phyloP scores from a whole-genome alignment of 345 rosid species.

The Angophora floribunda region DNA sequence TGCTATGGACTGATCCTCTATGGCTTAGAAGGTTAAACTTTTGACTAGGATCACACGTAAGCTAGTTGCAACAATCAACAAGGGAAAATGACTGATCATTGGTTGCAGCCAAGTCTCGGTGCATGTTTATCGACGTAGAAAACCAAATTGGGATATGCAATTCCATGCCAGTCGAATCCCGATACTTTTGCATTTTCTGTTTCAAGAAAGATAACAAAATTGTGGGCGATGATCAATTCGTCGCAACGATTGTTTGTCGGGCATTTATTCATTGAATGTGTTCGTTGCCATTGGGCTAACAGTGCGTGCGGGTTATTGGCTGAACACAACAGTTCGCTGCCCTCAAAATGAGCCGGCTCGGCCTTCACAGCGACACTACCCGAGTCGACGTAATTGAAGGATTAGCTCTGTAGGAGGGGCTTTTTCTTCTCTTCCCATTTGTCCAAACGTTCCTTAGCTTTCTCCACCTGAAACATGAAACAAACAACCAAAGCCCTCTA shows the following conservation, averaged over 20 bases:
- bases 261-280: neutral
- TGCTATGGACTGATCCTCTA: neutral
- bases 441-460: slow-evolving; percentile 37
- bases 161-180: neutral
- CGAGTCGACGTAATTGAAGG: neutral
- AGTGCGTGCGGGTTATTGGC: neutral
- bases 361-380: neutral
- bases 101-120: neutral
- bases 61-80: neutral
- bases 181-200: neutral
- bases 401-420: neutral
- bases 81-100: neutral
- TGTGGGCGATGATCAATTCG: neutral
- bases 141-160: neutral
- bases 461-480: slow-evolving; percentile 45
- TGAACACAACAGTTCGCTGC: neutral
- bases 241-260: neutral
- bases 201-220: neutral
- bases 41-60: neutral
- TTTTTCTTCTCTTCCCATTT: slow-evolving; percentile 58
- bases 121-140: neutral
- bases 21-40: neutral
- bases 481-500: neutral
- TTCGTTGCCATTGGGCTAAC: neutral
- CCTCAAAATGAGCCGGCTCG: neutral